Conservation (phyloP, 768 basidiomycete species). For the Lentinula raphanica region DNA sequence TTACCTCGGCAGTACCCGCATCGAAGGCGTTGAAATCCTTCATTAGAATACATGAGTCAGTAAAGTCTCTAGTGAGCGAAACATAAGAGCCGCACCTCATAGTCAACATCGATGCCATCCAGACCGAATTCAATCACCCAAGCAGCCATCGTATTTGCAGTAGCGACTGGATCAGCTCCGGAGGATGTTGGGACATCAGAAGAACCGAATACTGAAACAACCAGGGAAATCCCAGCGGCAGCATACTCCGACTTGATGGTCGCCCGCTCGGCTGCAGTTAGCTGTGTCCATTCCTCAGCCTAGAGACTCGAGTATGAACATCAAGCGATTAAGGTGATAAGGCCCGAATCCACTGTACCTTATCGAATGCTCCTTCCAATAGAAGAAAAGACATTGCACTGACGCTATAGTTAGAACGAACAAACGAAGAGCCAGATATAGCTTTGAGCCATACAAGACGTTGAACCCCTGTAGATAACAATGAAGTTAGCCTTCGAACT, state of each 20-base stretch:
- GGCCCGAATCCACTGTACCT: neutral
- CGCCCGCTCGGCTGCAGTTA: slow-evolving; percentile 33
- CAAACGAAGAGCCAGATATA: neutral
- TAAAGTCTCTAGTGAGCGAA: neutral
- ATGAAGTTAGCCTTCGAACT: no score
- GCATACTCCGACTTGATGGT: slow-evolving; percentile 42
- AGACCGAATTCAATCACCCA: slow-evolving; percentile 58
- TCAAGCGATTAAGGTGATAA: neutral
- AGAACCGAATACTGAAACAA: slow-evolving; percentile 50
- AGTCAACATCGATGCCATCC: slow-evolving; percentile 77
- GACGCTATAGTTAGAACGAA: neutral
- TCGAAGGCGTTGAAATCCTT: slow-evolving; percentile 65
- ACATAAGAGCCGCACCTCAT: slow-evolving; percentile 37
- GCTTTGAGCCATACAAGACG: slow-evolving; percentile 17
- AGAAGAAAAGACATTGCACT: slow-evolving; percentile 36
- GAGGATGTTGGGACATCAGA: slow-evolving; percentile 37
- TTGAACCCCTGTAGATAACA: slow-evolving; percentile 20
- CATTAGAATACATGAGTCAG: neutral
- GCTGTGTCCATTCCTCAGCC: slow-evolving; percentile 39
- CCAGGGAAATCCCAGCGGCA: slow-evolving; percentile 52
- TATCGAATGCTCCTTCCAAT: slow-evolving; percentile 34
- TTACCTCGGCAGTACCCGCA: slow-evolving; percentile 47
- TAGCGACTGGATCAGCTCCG: slow-evolving; percentile 52
- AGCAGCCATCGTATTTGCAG: slow-evolving; percentile 60
- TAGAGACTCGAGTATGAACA: slow-evolving; percentile 10